Percentiles rank a stretch among this genome's conserved stretches.
Evolutionary conservation across 768 basidiomycete genomes (phyloP).

Genomic region (Panus rudis): DNA sequence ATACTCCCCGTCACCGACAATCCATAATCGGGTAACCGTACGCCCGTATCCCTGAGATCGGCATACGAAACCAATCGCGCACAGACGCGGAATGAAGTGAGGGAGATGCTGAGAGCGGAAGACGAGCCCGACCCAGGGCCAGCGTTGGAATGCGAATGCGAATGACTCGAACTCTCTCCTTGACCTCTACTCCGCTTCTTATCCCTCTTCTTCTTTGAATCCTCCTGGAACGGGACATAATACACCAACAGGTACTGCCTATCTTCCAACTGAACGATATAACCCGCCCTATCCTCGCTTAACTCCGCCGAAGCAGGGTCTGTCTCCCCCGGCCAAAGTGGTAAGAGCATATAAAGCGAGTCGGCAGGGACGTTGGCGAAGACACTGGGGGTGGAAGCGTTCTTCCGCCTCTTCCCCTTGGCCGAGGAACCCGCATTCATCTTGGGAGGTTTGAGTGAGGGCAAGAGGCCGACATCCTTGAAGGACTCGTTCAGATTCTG

Average conservation of each 20-base stretch:
- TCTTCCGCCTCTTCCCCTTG: slow-evolving; percentile 15
- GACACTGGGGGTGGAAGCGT: slow-evolving; percentile 12
- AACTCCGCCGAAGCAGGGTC: slow-evolving; percentile 32
- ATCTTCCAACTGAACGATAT: slow-evolving; percentile 38
- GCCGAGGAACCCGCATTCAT: slow-evolving; percentile 14
- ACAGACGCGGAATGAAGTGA: slow-evolving; percentile 63
- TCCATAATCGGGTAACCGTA: slow-evolving; percentile 68
- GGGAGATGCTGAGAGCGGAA: slow-evolving; percentile 42
- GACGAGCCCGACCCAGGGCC: too few relatives aligned
- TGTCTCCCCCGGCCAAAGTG: slow-evolving; percentile 76
- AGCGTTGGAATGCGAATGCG: too few relatives aligned
- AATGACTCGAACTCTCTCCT: too few relatives aligned
- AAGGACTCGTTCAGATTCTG: slow-evolving; percentile 63
- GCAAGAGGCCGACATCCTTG: slow-evolving; percentile 72
- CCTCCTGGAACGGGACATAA: slow-evolving; percentile 54
- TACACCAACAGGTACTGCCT: slow-evolving; percentile 75
- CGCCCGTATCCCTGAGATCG: slow-evolving; percentile 66
- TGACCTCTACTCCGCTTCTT: slow-evolving; percentile 34
- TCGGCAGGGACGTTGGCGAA: slow-evolving; percentile 50
- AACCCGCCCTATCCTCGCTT: slow-evolving; percentile 13
- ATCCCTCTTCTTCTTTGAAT: slow-evolving; percentile 24
- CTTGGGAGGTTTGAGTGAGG: slow-evolving; percentile 31
- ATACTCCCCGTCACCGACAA: slow-evolving; percentile 58
- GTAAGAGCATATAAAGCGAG: slow-evolving; percentile 75
- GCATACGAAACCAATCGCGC: slow-evolving; percentile 68